phyloP scores from a whole-genome alignment of 495 filamentous ascomycete species.

The Podospora australis region DNA sequence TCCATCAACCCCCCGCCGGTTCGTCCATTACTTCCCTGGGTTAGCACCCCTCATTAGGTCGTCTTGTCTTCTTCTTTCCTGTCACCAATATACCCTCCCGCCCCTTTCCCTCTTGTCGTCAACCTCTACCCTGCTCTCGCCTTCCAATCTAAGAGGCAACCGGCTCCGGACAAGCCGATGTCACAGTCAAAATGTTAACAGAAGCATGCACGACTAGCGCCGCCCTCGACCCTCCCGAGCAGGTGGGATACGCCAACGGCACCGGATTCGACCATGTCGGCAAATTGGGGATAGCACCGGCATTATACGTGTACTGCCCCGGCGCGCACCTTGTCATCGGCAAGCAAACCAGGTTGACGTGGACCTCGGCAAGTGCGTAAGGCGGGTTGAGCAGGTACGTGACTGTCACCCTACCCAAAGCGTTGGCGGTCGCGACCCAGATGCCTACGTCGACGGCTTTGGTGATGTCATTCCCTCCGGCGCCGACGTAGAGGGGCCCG shows the following conservation, averaged over 20 bases:
- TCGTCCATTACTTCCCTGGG: too few species aligned
- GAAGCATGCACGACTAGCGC: slow-evolving; percentile 14
- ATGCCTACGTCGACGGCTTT: slow-evolving; percentile 19
- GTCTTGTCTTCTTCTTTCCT: too few species aligned
- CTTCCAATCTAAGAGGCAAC: neutral
- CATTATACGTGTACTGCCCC: slow-evolving; percentile 17
- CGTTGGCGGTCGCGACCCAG: slow-evolving; percentile 14
- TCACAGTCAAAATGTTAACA: neutral
- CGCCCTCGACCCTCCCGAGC: slow-evolving; percentile 1
- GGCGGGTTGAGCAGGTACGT: slow-evolving; percentile 13
- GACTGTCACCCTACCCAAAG: slow-evolving; percentile 12
- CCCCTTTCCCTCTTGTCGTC: too few species aligned
- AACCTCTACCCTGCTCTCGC: too few species aligned
- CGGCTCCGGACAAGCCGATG: neutral
- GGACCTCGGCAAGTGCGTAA: slow-evolving; percentile 16
- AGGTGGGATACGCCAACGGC: slow-evolving; percentile 9
- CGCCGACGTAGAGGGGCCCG: slow-evolving; percentile 22
- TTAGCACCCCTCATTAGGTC: too few species aligned
- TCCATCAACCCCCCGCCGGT: too few species aligned
- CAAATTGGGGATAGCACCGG: slow-evolving; percentile 1
- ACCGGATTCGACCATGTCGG: slow-evolving; percentile 1
- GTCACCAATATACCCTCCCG: too few species aligned
- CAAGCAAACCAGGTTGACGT: slow-evolving; percentile 16
- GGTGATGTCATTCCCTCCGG: slow-evolving; percentile 24
- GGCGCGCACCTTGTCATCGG: slow-evolving; percentile 18